These are phyloP conservation scores for Arabidopsis suecica DNA, from an alignment of 345 rosid species.

Conservation along the genomic window DNA sequence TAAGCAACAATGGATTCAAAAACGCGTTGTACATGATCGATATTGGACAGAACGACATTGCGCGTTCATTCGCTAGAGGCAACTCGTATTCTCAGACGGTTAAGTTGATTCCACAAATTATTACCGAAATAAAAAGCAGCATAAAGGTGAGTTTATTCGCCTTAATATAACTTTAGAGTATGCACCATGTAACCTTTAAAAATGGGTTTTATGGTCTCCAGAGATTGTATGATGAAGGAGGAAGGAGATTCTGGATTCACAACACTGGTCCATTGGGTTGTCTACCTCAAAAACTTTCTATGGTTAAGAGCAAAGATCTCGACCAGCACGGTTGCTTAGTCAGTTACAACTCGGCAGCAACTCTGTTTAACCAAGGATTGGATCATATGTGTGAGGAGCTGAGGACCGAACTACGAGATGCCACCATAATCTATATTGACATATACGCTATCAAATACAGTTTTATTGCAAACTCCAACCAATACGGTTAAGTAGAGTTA, in stretches of 20 bases:
- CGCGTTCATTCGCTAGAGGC: slow-evolving; percentile 65
- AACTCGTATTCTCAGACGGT: slow-evolving; percentile 54
- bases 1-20: slow-evolving; percentile 56
- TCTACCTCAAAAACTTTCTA: slow-evolving; percentile 19
- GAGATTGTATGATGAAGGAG: slow-evolving; percentile 17
- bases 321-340: slow-evolving; percentile 29
- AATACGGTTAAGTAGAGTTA: slow-evolving; percentile 51
- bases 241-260: slow-evolving; percentile 27
- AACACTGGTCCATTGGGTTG: slow-evolving; percentile 28
- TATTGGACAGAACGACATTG: slow-evolving; percentile 81
- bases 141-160: slow-evolving; percentile 53
- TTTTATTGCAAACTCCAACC: slow-evolving; percentile 63
- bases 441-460: slow-evolving; percentile 70
- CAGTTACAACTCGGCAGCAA: slow-evolving; percentile 5
- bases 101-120: slow-evolving; percentile 55
- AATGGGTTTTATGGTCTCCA: slow-evolving; percentile 14
- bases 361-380: not conserved
- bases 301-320: slow-evolving; percentile 8
- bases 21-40: slow-evolving; percentile 79
- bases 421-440: slow-evolving; percentile 65
- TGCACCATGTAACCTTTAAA: not conserved
- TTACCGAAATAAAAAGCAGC: slow-evolving; percentile 59
- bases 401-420: slow-evolving; percentile 52
- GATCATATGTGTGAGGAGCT: slow-evolving; percentile 49
- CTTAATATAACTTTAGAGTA: not conserved